Base-by-base conservation (phyloP, 345 rosid genomes). In the Boechera retrofracta region DNA sequence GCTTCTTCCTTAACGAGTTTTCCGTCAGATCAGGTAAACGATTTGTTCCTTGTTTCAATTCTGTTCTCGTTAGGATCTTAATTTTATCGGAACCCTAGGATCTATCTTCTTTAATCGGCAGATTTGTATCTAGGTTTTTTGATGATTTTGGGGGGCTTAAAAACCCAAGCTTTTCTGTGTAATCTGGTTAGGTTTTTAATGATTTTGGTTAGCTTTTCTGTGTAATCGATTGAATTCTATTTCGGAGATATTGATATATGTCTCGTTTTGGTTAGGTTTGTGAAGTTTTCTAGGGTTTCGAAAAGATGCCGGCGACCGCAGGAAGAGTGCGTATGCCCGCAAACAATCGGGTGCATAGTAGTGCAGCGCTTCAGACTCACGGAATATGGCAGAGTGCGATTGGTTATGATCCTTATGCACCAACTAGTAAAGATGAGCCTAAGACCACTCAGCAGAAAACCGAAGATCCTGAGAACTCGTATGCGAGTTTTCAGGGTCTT, bases 271-370 rank as follows among this genome's bases (percentile, higher is more conserved):
- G n/a, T 36, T 67, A 73, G 11, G 41, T 38, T 69, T 67, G 69
- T 53, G 74, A 42, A 10, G 13, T 24, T 45, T 48, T 35, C 35
- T 79, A 79, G 41, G 55, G 67, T 13, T 73, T 21, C 11, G 75
- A 52, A 36, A 92, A 84, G 90, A 95, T 95, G 98, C 99, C 98
- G 83, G 99, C 99, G 33, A 95, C 98, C 1, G 98, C 99, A n/a
- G 99, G 99, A 10, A 84, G 99, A 82, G 99, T 95, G 79, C 99
- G 99, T 72, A 95, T 95, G 97, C 99, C 98, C 7, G 99, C 98
- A 45, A 92, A 95, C 89, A 95, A 95, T 38, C 84, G 98, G 86
- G 99, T 95, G 52, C 99, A 95, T 64, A 92, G 98, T 83, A 95
- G 98, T 70, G 99, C 99, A 5, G 99, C 98, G 66, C 83, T 95